Evolutionary conservation across 129 eudicot species (phyloP).

Genomic region (Helianthus tuberosus): DNA sequence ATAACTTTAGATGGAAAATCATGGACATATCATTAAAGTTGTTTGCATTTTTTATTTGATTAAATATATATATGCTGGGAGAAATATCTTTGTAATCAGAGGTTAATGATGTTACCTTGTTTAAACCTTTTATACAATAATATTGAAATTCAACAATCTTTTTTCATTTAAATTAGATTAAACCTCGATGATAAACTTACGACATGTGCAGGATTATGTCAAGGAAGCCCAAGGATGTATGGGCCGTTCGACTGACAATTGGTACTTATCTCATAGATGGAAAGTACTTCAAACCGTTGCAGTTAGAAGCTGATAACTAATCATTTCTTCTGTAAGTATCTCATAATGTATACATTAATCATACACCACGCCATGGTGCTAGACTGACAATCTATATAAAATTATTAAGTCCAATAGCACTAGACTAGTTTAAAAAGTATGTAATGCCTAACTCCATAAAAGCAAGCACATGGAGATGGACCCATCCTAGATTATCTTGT

Average conservation of each 20-base stretch:
- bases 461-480: slow-evolving; percentile 31
- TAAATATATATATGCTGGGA: neutral
- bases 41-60: neutral
- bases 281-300: slow-evolving; percentile 77
- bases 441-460: slow-evolving; percentile 21
- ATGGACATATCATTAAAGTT: neutral
- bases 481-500: slow-evolving; percentile 40
- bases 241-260: slow-evolving; percentile 81
- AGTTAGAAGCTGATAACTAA: slow-evolving; percentile 49
- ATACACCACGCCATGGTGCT: slow-evolving; percentile 5
- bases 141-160: neutral
- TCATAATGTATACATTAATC: slow-evolving; percentile 19
- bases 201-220: slow-evolving; percentile 68
- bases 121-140: neutral
- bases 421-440: slow-evolving; percentile 24
- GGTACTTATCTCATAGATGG: slow-evolving; percentile 89
- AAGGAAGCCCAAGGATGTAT: slow-evolving; percentile 91
- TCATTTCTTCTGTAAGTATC: slow-evolving; percentile 11
- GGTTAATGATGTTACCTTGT: slow-evolving; percentile 1
- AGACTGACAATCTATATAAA: slow-evolving; percentile 13
- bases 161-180: neutral
- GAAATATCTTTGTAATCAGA: neutral
- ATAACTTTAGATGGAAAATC: slow-evolving; percentile 12
- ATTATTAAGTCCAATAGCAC: slow-evolving; percentile 26
- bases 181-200: slow-evolving; percentile 19